Conservation (phyloP, 805 yeast genomes). For the Metschnikowia lachancei region DNA sequence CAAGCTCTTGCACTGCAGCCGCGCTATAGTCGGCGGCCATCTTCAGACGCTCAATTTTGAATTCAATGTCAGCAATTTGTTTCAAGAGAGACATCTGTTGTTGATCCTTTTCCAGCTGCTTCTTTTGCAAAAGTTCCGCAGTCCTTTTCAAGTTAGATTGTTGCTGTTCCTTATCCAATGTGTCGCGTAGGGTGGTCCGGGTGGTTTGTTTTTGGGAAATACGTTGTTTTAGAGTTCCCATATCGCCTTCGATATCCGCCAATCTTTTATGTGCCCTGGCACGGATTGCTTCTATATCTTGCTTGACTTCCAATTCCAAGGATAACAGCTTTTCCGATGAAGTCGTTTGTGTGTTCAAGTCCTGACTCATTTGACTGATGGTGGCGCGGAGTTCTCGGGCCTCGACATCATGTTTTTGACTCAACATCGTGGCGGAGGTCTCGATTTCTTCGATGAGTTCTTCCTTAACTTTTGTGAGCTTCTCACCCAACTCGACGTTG, state of each 20-base stretch:
- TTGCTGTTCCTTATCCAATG: constrained; percentile 1
- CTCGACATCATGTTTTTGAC: constrained; percentile 8
- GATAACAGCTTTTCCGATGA: too few species aligned
- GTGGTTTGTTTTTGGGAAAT: not conserved
- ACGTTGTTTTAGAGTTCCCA: constrained; percentile 3
- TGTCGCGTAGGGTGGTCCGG: not conserved
- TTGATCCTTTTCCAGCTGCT: constrained; percentile 11
- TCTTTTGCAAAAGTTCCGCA: constrained; percentile 1
- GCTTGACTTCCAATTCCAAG: constrained; percentile 27
- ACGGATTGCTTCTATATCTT: constrained; percentile 17
- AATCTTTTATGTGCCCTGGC: constrained; percentile 20
- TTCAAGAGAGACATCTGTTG: constrained; percentile 10
- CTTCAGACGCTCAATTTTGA: constrained; percentile 13
- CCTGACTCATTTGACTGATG: too few species aligned
- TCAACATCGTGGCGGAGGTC: constrained; percentile 25
- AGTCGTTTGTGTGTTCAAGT: too few species aligned
- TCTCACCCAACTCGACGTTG: constrained; percentile 21
- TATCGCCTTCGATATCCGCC: constrained; percentile 12
- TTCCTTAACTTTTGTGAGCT: constrained; percentile 28
- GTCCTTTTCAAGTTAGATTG: not conserved
- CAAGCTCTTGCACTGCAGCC: constrained; percentile 7
- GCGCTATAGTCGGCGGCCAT: constrained; percentile 6
- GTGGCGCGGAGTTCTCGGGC: too few species aligned
- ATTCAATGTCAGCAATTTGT: constrained; percentile 1
- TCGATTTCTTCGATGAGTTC: constrained; percentile 35